A percentile compares a stretch with the other conserved stretches of the same genome.
Conservation (phyloP, 768 basidiomycete genomes). For the Boletellus emodensis region DNA sequence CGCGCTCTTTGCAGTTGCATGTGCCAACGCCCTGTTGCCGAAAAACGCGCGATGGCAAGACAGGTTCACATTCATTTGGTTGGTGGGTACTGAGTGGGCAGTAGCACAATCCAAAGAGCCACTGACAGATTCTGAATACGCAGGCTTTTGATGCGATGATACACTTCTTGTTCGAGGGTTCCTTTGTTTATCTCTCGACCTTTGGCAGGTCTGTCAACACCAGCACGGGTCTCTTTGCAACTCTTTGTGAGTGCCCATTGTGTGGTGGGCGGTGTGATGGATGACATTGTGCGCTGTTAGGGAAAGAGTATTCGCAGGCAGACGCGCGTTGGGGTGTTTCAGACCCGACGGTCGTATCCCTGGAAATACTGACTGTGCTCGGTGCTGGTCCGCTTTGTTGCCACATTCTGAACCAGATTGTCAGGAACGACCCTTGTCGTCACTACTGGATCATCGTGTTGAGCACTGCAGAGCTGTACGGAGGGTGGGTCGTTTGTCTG, state of each 20-base stretch:
- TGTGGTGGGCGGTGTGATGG: neutral
- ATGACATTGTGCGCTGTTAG: constrained; percentile 32
- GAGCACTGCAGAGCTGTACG: constrained; percentile 73
- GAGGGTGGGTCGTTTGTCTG: constrained; percentile 47
- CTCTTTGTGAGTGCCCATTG: constrained; percentile 55
- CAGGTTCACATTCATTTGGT: constrained; percentile 71
- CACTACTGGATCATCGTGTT: constrained; percentile 72
- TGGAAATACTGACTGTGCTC: constrained; percentile 81
- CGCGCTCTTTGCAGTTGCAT: constrained; percentile 48
- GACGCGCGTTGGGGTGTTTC: constrained; percentile 80
- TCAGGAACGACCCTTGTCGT: constrained; percentile 56
- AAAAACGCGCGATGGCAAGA: constrained; percentile 63
- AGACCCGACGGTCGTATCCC: constrained; percentile 76
- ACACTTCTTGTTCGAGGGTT: constrained; percentile 75
- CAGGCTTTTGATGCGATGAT: constrained; percentile 79
- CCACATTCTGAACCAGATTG: constrained; percentile 64
- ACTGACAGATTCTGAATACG: neutral
- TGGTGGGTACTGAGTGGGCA: constrained; percentile 41
- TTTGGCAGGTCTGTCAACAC: constrained; percentile 73
- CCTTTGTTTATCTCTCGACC: constrained; percentile 72
- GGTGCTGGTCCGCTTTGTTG: constrained; percentile 68
- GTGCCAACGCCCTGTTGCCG: constrained; percentile 55
- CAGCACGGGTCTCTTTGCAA: constrained; percentile 63
- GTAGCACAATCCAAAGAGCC: neutral
- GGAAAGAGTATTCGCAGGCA: constrained; percentile 78